phyloP scores from a whole-genome alignment of 129 eudicot genomes.

The Chrysanthemum makinoi region DNA sequence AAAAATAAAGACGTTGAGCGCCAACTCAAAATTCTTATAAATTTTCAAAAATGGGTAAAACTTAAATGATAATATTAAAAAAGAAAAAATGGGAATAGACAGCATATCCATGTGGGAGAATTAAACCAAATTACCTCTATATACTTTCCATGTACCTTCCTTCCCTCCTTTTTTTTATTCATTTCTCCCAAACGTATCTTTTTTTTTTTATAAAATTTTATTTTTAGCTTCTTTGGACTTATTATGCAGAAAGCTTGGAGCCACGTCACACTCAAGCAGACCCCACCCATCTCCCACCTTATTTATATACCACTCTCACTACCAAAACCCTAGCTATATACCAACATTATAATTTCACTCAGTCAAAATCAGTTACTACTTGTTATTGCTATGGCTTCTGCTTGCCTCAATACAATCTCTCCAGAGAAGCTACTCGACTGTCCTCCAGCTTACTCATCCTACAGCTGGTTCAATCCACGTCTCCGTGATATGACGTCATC shows the following conservation, averaged over 20 bases:
- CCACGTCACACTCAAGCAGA: conserved; percentile 24
- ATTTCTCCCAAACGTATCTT: background rate
- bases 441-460: conserved; percentile 40
- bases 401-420: conserved; percentile 60
- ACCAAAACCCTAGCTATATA: conserved; percentile 27
- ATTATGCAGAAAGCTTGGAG: conserved; percentile 37
- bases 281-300: conserved; percentile 32
- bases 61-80: background rate
- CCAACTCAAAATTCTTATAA: background rate
- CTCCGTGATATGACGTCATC: conserved; percentile 23
- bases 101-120: conserved; percentile 39
- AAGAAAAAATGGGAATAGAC: conserved; percentile 12
- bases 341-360: background rate
- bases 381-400: conserved; percentile 52
- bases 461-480: conserved; percentile 60
- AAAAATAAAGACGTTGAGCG: background rate
- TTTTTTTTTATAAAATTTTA: background rate
- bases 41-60: background rate
- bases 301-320: conserved; percentile 27
- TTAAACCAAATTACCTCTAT: conserved; percentile 21
- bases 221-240: conserved; percentile 16
- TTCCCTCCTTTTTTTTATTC: background rate
- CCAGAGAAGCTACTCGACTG: conserved; percentile 57
- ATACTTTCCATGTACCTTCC: conserved; percentile 41
- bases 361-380: background rate